Evolutionary conservation across 148 eudicot genomes (phyloP).

Genomic region (Simmondsia chinensis): DNA sequence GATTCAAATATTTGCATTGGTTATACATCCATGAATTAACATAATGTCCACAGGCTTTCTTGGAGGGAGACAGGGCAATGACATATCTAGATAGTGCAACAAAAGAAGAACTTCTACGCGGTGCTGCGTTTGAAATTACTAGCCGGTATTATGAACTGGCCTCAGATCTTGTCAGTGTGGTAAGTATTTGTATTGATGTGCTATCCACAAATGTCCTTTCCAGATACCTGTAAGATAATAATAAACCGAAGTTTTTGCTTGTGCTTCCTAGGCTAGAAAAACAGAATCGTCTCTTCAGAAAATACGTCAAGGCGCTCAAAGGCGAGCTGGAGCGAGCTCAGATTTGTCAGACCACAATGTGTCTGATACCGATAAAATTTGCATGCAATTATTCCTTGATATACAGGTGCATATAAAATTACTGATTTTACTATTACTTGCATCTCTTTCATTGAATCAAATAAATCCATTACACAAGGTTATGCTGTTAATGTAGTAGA

Average conservation of each 20-base stretch:
- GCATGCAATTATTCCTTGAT: slow-evolving; percentile 94
- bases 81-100: slow-evolving; percentile 45
- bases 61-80: slow-evolving; percentile 72
- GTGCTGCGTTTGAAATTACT: slow-evolving; percentile 68
- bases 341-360: slow-evolving; percentile 65
- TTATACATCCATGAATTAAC: not conserved
- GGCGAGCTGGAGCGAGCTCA: slow-evolving; percentile 74
- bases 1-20: not conserved
- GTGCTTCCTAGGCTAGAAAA: slow-evolving; percentile 54
- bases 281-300: slow-evolving; percentile 73
- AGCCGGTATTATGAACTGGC: slow-evolving; percentile 59
- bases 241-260: slow-evolving; percentile 1
- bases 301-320: slow-evolving; percentile 82
- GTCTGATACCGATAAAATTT: slow-evolving; percentile 84
- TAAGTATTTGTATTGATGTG: slow-evolving; percentile 18
- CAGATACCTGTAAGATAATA: not conserved
- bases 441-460: too few relatives aligned
- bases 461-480: too few relatives aligned
- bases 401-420: slow-evolving; percentile 50
- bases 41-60: slow-evolving; percentile 36
- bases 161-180: slow-evolving; percentile 61
- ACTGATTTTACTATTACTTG: too few relatives aligned
- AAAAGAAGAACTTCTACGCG: slow-evolving; percentile 45
- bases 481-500: too few relatives aligned
- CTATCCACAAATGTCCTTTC: not conserved